Conservation (phyloP, 1,284 basidiomycete species). For the Microbotryomycetes sp. region DNA sequence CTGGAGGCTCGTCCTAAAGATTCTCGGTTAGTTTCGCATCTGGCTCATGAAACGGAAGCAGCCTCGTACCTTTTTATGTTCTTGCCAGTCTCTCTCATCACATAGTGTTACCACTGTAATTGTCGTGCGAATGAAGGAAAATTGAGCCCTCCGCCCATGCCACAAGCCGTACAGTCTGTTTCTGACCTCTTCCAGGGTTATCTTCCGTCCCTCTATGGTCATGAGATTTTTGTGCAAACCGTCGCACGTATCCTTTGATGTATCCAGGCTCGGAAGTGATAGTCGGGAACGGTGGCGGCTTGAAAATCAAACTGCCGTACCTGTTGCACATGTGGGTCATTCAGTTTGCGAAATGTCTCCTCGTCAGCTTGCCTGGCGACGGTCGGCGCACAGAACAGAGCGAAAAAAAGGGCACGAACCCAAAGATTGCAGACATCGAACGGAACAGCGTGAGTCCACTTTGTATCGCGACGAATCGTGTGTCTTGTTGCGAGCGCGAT, state of each 20-base stretch:
- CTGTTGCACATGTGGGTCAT: no score
- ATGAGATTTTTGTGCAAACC: constrained; percentile 78
- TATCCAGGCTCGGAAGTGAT: constrained; percentile 53
- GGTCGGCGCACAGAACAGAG: no score
- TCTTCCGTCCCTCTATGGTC: constrained; percentile 51
- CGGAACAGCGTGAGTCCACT: no score
- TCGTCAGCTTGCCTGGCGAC: no score
- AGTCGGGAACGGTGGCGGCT: constrained; percentile 20
- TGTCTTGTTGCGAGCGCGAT: no score
- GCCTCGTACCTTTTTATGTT: constrained; percentile 11
- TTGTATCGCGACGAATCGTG: no score
- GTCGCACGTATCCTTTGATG: constrained; percentile 72
- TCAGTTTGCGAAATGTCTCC: no score
- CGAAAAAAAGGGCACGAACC: no score
- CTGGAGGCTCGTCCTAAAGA: constrained; percentile 23
- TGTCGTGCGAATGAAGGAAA: neutral
- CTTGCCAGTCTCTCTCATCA: constrained; percentile 18
- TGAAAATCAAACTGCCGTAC: constrained; percentile 29
- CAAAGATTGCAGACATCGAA: no score
- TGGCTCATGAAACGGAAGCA: neutral
- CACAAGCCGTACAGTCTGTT: neutral
- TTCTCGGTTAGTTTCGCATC: neutral
- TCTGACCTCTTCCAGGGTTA: constrained; percentile 22
- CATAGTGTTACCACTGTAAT: constrained; percentile 25
- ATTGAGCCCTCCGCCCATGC: no score